Conservation (phyloP, 192 early-diverging fungal genomes). For the Coemansia biformis region DNA sequence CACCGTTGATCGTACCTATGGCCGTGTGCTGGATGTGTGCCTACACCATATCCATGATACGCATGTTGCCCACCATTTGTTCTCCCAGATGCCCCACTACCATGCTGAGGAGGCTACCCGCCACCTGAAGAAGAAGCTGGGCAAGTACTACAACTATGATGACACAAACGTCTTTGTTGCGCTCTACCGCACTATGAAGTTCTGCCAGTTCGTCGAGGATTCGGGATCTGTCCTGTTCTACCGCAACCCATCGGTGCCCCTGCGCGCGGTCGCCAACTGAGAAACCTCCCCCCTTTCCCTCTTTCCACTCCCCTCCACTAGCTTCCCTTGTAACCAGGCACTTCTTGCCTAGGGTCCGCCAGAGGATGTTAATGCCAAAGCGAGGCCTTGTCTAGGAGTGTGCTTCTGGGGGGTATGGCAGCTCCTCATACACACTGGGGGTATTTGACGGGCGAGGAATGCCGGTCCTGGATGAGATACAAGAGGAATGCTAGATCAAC, state of each 20-base stretch:
- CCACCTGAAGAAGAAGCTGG: conserved; percentile 74
- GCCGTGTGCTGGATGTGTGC: conserved; percentile 77
- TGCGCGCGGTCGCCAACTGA: no score
- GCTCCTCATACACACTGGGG: no score
- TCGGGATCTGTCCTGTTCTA: conserved; percentile 73
- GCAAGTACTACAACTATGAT: conserved; percentile 75
- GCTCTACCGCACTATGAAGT: conserved; percentile 60
- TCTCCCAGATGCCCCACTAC: conserved; percentile 98
- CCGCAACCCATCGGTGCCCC: conserved; percentile 39
- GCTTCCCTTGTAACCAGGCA: no score
- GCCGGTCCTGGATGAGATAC: no score
- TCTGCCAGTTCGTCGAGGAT: conserved; percentile 91
- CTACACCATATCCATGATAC: conserved; percentile 80
- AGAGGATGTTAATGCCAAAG: no score
- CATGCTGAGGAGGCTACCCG: conserved; percentile 82
- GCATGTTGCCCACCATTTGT: conserved; percentile 93
- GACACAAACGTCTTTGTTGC: conserved; percentile 61
- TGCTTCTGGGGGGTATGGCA: no score
- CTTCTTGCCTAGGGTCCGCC: no score
- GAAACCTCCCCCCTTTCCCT: no score
- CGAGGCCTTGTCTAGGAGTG: no score
- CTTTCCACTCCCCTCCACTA: neutral
- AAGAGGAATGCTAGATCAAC: no score
- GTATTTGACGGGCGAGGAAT: no score
- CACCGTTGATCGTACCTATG: conserved; percentile 88